Evolutionary conservation across 148 eudicot genomes (phyloP).

Genomic region (Pharnaceum exiguum): DNA sequence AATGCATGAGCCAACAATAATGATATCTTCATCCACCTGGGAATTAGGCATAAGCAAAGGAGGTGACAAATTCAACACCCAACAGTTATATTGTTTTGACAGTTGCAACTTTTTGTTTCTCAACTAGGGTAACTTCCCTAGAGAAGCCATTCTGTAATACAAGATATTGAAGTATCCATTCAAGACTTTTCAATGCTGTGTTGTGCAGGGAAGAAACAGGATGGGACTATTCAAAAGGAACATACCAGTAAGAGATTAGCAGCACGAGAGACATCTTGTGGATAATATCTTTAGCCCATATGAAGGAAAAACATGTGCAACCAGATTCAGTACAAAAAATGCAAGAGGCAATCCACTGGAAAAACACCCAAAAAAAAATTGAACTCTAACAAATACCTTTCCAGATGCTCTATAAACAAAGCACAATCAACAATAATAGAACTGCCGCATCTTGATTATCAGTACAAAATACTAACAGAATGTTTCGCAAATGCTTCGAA

Average conservation of each 20-base stretch:
- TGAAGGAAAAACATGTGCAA: conserved; percentile 41
- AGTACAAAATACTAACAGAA: no score
- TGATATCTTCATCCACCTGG: not conserved
- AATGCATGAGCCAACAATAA: not conserved
- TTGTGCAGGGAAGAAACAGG: not conserved
- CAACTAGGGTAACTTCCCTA: no score
- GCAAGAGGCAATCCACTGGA: not conserved
- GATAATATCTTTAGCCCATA: conserved; percentile 59
- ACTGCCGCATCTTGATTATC: no score
- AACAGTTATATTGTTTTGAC: not conserved
- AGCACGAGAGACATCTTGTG: conserved; percentile 91
- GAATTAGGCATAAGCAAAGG: not conserved
- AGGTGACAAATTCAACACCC: not conserved
- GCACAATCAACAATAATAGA: no score
- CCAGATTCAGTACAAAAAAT: conserved; percentile 1
- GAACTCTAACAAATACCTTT: no score
- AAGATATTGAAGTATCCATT: no score
- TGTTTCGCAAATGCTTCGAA: no score
- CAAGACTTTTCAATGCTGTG: not conserved
- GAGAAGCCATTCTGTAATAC: no score
- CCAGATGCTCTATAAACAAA: no score
- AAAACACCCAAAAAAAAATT: no score
- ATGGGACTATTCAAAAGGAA: not conserved
- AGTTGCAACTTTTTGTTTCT: not conserved
- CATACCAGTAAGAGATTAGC: conserved; percentile 87